Conservation (phyloP, 139 green algal species). For the Coelastrella sp. region DNA sequence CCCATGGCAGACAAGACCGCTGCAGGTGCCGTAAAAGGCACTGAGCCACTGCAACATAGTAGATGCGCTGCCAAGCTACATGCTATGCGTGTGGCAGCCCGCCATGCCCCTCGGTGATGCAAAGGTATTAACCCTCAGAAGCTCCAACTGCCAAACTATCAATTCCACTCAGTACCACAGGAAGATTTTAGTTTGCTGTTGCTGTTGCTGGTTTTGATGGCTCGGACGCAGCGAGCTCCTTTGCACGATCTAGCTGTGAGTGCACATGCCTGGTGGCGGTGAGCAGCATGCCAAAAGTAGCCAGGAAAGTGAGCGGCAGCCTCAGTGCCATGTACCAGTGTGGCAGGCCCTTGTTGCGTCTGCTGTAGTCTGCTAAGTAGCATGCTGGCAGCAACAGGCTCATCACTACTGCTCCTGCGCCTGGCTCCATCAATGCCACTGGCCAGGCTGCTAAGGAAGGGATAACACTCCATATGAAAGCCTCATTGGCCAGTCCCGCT, state of each 20-base stretch:
- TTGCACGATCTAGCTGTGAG: slow-evolving; percentile 4
- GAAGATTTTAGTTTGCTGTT: neutral
- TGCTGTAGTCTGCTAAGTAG: slow-evolving; percentile 38
- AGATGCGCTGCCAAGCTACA: no score
- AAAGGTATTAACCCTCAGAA: no score
- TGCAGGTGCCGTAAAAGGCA: no score
- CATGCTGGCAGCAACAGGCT: slow-evolving; percentile 50
- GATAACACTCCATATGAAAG: slow-evolving; percentile 86
- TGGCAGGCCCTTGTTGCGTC: slow-evolving; percentile 38
- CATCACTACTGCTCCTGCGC: slow-evolving; percentile 34
- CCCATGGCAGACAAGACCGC: no score
- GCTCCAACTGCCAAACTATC: no score
- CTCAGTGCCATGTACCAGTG: slow-evolving; percentile 64
- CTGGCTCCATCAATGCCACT: slow-evolving; percentile 68
- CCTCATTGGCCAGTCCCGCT: slow-evolving; percentile 46
- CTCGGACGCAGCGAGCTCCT: neutral
- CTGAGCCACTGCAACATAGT: no score
- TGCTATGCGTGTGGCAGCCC: no score
- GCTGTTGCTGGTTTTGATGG: neutral
- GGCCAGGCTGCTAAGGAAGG: slow-evolving; percentile 89
- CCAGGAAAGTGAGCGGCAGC: slow-evolving; percentile 51
- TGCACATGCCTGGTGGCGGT: slow-evolving; percentile 48
- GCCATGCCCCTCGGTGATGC: no score
- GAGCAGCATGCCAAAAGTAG: slow-evolving; percentile 51
- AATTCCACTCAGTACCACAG: no score